Base-by-base conservation (phyloP, 73 alveolate species). In the Breviolum minutum region DNA sequence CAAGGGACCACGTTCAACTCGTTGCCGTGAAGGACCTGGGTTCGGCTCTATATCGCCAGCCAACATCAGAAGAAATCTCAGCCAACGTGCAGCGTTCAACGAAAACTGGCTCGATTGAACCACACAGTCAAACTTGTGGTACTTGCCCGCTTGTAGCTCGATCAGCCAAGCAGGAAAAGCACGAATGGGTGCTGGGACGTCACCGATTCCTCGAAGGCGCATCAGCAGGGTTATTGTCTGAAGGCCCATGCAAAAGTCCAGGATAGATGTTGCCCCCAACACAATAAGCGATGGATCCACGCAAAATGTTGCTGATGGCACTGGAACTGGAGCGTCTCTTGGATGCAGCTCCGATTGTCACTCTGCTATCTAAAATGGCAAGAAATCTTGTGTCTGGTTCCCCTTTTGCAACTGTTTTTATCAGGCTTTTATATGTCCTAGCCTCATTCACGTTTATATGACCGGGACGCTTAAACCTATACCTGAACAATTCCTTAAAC, bases 41-140 rank as follows among this genome's bases (percentile, higher is more conserved):
- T 87, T 63, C 11, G 16, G 48, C 20, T 87, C 95, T 0, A 87
- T n/a, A 61, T 87, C 95, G 22, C 83, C 95, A 1, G 69, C 95
- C 5, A 87, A 8, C 69, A 87, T 1, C 13, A 71, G 81, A 32
- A 87, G 11, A 24, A 63, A 24, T 7, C 95, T 11, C 69, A 87
- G 8, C 95, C 95, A 87, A 14, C 95, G 10, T 7, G 64, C 95
- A 19, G 83, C 40, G 2, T 7, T 4, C 22, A 17, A 11, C 0
- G 68, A 12, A 2, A 8, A n/a, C 6, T 48, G 19, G 22, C 68
- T 5, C 0, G 95, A 19, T 0, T 9, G 48, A 6, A 63, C 48
- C 0, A 26, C 32, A 0, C 12, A 26, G 60, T 87, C 95, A 26
- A 87, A 87, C 2, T 5, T 27, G 5, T 2, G 6, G 54, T 9